These are phyloP conservation scores for Pseudevernia furfuracea DNA, from an alignment of 495 filamentous ascomycete species.

Conservation along the genomic window DNA sequence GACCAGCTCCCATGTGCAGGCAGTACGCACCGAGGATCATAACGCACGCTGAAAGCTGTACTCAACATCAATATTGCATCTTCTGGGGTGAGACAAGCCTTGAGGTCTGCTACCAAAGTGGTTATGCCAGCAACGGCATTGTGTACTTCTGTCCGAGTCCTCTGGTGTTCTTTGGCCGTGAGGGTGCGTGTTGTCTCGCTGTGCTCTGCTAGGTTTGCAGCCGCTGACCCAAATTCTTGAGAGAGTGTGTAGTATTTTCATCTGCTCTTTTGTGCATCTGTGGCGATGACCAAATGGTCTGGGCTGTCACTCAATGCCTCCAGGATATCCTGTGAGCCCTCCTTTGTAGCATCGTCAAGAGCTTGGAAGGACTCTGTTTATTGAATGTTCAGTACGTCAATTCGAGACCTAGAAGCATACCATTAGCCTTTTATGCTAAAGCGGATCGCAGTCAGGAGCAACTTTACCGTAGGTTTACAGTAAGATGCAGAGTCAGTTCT, in stretches of 20 bases:
- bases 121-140: not conserved
- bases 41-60: not conserved
- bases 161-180: not conserved
- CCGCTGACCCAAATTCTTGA: not conserved
- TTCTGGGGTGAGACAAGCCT: not conserved
- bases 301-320: not conserved
- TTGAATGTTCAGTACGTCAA: not conserved
- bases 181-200: not conserved
- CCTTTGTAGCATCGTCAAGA: slow-evolving; percentile 6
- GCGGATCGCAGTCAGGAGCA: not conserved
- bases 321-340: not conserved
- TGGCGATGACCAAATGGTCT: not conserved
- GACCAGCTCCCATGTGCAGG: not conserved
- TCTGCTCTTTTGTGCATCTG: not conserved
- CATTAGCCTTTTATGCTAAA: not conserved
- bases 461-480: not conserved
- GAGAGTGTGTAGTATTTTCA: not conserved
- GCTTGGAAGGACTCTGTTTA: not conserved
- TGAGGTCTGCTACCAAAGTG: not conserved
- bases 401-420: not conserved
- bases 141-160: not conserved
- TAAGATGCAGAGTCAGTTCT: not conserved
- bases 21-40: not conserved
- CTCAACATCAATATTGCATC: not conserved
- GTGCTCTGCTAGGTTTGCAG: not conserved